Conservation (phyloP, 257 asterid genomes). For the Fraxinus americana region DNA sequence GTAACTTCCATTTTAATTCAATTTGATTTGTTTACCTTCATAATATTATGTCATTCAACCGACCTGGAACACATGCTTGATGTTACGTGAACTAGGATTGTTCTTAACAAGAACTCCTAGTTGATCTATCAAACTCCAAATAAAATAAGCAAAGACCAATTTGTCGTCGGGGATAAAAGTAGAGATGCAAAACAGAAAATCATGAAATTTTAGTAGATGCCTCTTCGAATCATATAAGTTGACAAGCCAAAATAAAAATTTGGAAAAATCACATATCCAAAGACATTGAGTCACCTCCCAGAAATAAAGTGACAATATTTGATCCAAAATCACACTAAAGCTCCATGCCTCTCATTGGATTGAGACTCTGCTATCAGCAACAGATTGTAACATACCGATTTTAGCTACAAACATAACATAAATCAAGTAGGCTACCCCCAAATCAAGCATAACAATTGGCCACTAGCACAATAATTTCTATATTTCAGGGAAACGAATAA, state of each 20-base stretch:
- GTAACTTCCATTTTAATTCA: neutral
- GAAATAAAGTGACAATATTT: neutral
- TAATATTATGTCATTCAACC: neutral
- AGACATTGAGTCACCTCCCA: neutral
- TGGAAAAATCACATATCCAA: neutral
- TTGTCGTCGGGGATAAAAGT: neutral
- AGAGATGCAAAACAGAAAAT: neutral
- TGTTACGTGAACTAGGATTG: neutral
- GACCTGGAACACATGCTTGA: neutral
- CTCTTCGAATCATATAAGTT: neutral
- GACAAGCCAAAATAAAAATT: conserved; percentile 12
- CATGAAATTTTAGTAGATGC: neutral
- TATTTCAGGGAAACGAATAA: too few species aligned
- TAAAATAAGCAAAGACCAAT: neutral
- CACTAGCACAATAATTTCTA: too few species aligned
- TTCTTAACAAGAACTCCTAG: neutral
- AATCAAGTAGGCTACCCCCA: too few species aligned
- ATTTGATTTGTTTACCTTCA: neutral
- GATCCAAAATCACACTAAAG: neutral
- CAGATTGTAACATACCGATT: too few species aligned
- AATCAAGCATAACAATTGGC: too few species aligned
- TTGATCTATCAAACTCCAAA: neutral
- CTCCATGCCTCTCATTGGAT: neutral
- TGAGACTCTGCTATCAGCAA: too few species aligned
- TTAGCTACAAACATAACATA: too few species aligned